These are phyloP conservation scores for Auricularia sp. DNA, from an alignment of 768 basidiomycete species.

Conservation along the genomic window DNA sequence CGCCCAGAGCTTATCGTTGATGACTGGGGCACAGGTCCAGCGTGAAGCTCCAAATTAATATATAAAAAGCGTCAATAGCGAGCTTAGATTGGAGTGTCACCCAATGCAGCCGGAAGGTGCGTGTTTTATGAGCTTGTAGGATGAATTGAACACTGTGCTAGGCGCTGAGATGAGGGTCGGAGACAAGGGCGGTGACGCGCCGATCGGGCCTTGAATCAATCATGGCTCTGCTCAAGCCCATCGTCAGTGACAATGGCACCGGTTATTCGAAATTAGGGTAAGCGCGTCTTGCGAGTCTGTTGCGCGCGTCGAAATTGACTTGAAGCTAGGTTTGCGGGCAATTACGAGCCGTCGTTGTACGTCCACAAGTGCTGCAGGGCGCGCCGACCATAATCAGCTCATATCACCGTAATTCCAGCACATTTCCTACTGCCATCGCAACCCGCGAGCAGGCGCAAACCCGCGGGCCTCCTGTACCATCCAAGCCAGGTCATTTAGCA, in stretches of 20 bases:
- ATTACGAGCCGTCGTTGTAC: conserved; percentile 96
- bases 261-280: conserved; percentile 97
- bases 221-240: conserved; percentile 84
- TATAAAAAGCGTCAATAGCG: too few relatives aligned
- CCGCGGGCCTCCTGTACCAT: conserved; percentile 63
- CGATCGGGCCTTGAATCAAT: not conserved
- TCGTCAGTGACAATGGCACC: conserved; percentile 97
- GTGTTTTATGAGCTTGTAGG: too few relatives aligned
- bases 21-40: too few relatives aligned
- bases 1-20: too few relatives aligned
- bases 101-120: too few relatives aligned
- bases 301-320: conserved; percentile 1
- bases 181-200: not conserved
- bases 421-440: conserved; percentile 97
- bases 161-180: not conserved
- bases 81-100: too few relatives aligned
- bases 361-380: conserved; percentile 21
- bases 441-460: conserved; percentile 61
- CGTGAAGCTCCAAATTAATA: too few relatives aligned
- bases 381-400: not conserved
- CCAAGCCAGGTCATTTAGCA: conserved; percentile 84
- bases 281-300: conserved; percentile 16
- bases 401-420: conserved; percentile 33
- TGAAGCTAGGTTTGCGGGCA: conserved; percentile 77
- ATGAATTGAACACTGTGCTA: too few relatives aligned